These are phyloP conservation scores for Cytospora leucostoma DNA, from an alignment of 2,329 filamentous ascomycete genomes.

Conservation along the genomic window DNA sequence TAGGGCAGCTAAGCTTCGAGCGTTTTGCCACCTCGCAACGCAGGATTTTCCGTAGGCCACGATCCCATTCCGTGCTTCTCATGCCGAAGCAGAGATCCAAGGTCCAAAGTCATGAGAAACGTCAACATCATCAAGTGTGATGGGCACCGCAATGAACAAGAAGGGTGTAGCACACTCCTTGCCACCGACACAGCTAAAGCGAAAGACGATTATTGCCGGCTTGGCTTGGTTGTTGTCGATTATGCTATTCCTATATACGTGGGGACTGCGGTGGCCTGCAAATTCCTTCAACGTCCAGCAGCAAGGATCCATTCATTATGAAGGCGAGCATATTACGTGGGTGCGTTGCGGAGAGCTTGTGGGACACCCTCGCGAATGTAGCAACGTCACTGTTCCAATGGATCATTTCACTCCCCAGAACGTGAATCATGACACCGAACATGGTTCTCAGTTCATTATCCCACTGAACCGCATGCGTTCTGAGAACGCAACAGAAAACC, in stretches of 20 bases:
- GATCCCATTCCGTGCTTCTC: too few relatives aligned
- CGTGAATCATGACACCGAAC: slow-evolving; percentile 14
- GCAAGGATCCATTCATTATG: slow-evolving; percentile 28
- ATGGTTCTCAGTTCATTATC: slow-evolving; percentile 43
- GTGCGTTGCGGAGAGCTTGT: slow-evolving; percentile 40
- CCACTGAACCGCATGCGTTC: slow-evolving; percentile 47
- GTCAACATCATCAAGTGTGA: background rate
- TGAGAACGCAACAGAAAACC: slow-evolving; percentile 42
- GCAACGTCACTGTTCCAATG: slow-evolving; percentile 45
- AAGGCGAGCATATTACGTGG: slow-evolving; percentile 42
- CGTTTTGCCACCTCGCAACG: too few relatives aligned
- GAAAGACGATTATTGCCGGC: background rate
- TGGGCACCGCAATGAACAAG: background rate
- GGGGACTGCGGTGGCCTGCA: background rate
- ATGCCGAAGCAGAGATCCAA: too few relatives aligned
- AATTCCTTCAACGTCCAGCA: too few relatives aligned
- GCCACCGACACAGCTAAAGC: background rate
- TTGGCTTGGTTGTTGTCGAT: background rate
- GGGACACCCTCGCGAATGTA: slow-evolving; percentile 43
- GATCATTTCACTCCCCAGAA: slow-evolving; percentile 44
- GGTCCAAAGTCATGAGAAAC: too few relatives aligned
- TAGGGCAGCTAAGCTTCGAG: too few relatives aligned
- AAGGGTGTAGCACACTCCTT: background rate
- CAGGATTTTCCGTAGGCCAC: too few relatives aligned
- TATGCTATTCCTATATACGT: background rate